Evolutionary conservation across 2,329 filamentous ascomycete species (phyloP).

Genomic region (Dactylellina leptospora): DNA sequence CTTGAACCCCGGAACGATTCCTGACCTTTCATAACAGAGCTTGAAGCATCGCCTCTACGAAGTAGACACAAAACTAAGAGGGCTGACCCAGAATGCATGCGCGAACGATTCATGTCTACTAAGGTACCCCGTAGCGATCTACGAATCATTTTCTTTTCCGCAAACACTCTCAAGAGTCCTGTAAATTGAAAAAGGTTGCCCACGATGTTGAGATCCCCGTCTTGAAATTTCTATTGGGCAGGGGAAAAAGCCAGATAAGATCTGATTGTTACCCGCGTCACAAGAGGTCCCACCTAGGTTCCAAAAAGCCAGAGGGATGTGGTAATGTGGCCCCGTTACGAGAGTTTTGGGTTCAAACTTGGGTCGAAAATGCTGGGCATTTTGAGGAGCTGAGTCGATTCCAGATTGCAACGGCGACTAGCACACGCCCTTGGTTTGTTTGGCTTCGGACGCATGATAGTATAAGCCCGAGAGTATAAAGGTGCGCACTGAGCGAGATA

Average conservation of each 20-base stretch:
- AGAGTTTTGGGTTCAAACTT: no score
- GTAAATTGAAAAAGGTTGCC: not conserved
- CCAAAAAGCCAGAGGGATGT: no score
- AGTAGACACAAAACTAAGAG: not conserved
- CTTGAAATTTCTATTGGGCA: not conserved
- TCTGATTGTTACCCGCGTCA: not conserved
- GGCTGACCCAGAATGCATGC: not conserved
- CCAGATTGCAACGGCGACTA: no score
- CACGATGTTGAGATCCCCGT: no score
- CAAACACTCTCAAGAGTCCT: not conserved
- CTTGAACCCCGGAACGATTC: conserved; percentile 20
- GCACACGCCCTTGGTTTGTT: no score
- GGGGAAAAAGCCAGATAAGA: not conserved
- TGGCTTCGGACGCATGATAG: no score
- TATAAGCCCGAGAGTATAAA: no score
- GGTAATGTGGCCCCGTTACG: no score
- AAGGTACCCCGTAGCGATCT: not conserved
- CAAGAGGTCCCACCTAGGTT: not conserved
- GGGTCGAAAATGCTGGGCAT: no score
- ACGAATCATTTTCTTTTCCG: not conserved
- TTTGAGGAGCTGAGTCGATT: no score
- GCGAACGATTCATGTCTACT: not conserved
- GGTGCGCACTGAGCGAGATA: no score
- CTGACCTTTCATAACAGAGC: conserved; percentile 3
- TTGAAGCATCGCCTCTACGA: not conserved